phyloP scores from a whole-genome alignment of 129 eudicot species.

The Logfia minima region DNA sequence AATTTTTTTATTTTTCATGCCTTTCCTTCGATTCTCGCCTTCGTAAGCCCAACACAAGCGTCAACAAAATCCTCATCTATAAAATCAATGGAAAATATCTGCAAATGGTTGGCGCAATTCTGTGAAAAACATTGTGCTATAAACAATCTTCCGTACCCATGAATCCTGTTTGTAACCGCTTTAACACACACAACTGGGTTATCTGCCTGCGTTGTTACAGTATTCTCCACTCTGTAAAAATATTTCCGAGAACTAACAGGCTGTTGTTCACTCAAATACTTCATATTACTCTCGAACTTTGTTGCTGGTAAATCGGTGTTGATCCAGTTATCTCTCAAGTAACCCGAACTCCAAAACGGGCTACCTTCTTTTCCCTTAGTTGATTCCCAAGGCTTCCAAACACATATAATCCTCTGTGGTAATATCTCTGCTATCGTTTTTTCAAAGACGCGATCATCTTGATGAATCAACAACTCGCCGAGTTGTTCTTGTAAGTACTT shows the following conservation, averaged over 20 bases:
- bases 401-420: constrained; percentile 67
- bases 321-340: constrained; percentile 82
- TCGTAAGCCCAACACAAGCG: constrained; percentile 78
- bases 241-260: constrained; percentile 46
- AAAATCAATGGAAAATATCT: constrained; percentile 74
- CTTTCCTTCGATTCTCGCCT: constrained; percentile 69
- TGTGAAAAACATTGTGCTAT: constrained; percentile 53
- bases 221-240: constrained; percentile 90
- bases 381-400: constrained; percentile 74
- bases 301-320: constrained; percentile 80
- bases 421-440: constrained; percentile 66
- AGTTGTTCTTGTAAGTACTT: constrained; percentile 64
- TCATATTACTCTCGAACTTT: constrained; percentile 76
- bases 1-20: background rate
- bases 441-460: constrained; percentile 59
- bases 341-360: constrained; percentile 58
- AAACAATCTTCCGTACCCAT: constrained; percentile 60
- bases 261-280: constrained; percentile 60
- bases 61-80: constrained; percentile 76
- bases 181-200: constrained; percentile 79
- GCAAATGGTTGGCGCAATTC: constrained; percentile 58
- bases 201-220: constrained; percentile 82
- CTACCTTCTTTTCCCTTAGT: constrained; percentile 48
- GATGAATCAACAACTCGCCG: constrained; percentile 68
- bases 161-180: constrained; percentile 76